Percentiles rank a stretch among this genome's conserved stretches.
Conservation (phyloP, 1,284 basidiomycete genomes). For the Sporisorium iseilematis-ciliati region DNA sequence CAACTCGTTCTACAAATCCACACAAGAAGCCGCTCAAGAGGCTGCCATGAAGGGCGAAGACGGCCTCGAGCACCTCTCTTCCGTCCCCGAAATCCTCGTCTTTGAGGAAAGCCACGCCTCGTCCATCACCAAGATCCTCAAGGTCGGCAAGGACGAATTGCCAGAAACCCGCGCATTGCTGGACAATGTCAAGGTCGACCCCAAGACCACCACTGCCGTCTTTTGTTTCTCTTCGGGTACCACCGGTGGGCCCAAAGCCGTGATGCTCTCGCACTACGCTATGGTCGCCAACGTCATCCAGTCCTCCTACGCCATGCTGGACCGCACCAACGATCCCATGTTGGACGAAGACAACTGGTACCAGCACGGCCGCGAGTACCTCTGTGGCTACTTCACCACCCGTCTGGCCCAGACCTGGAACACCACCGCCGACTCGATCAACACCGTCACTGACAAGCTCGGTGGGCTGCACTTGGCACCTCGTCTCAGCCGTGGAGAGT, state of each 20-base stretch:
- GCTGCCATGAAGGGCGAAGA: constrained; percentile 41
- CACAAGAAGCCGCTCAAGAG: constrained; percentile 43
- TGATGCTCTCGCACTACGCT: constrained; percentile 63
- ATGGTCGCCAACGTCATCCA: constrained; percentile 67
- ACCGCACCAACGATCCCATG: constrained; percentile 62
- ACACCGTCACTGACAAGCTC: constrained; percentile 35
- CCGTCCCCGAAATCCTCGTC: constrained; percentile 45
- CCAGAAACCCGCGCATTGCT: constrained; percentile 34
- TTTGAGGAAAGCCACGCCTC: constrained; percentile 59
- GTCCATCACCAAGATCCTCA: constrained; percentile 49
- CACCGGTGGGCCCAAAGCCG: constrained; percentile 66
- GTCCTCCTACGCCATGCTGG: constrained; percentile 58
- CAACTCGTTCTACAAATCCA: constrained; percentile 29
- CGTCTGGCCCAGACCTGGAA: constrained; percentile 54
- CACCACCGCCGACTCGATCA: constrained; percentile 38
- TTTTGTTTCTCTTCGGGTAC: constrained; percentile 67
- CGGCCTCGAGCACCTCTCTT: constrained; percentile 30
- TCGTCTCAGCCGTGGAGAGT: constrained; percentile 50
- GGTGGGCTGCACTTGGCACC: constrained; percentile 34
- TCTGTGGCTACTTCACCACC: constrained; percentile 53
- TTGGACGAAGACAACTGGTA: constrained; percentile 59
- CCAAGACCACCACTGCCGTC: constrained; percentile 53
- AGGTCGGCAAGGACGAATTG: constrained; percentile 39
- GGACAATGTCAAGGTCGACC: constrained; percentile 47
- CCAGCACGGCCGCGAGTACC: constrained; percentile 28